A percentile compares a stretch with the other conserved stretches of the same genome.
Evolutionary conservation across 192 early-diverging fungal species (phyloP).

Genomic region (Linderina pennispora): DNA sequence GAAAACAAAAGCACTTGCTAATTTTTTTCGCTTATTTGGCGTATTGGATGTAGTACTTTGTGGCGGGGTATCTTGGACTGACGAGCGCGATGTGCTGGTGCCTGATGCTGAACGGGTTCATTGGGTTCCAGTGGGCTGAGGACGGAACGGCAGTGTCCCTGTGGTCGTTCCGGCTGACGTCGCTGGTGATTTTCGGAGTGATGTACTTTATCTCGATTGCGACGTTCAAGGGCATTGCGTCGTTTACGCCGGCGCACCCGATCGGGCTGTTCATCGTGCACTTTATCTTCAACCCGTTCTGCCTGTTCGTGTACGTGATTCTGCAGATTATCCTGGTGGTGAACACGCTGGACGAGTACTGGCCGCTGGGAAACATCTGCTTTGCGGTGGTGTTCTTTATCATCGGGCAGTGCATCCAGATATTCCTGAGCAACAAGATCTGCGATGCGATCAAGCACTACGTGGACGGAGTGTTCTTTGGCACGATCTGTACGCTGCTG

Average conservation of each 20-base stretch:
- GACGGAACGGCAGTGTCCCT: slow-evolving; percentile 91
- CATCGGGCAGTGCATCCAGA: slow-evolving; percentile 77
- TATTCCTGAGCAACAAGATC: slow-evolving; percentile 72
- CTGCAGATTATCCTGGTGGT: slow-evolving; percentile 92
- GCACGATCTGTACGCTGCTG: slow-evolving; percentile 80
- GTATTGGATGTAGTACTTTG: slow-evolving; percentile 84
- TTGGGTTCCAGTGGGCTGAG: slow-evolving; percentile 95
- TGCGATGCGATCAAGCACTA: slow-evolving; percentile 92
- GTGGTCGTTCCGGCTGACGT: slow-evolving; percentile 88
- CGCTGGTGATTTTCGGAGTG: slow-evolving; percentile 71
- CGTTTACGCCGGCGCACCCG: slow-evolving; percentile 58
- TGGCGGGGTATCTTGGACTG: slow-evolving; percentile 72
- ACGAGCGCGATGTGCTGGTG: slow-evolving; percentile 88
- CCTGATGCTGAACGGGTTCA: slow-evolving; percentile 89
- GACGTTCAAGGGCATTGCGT: slow-evolving; percentile 66
- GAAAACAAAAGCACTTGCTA: too few species aligned
- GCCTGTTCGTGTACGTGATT: slow-evolving; percentile 79
- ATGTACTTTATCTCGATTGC: slow-evolving; percentile 75
- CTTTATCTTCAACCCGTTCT: slow-evolving; percentile 80
- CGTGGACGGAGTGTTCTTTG: slow-evolving; percentile 96
- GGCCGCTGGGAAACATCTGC: slow-evolving; percentile 92
- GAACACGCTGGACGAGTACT: slow-evolving; percentile 91
- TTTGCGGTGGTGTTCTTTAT: slow-evolving; percentile 86
- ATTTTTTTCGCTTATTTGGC: too few species aligned
- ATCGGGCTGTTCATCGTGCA: slow-evolving; percentile 78